Evolutionary conservation across 1,139 yeast species (phyloP).

Genomic region (Suhomyces coccinellae): DNA sequence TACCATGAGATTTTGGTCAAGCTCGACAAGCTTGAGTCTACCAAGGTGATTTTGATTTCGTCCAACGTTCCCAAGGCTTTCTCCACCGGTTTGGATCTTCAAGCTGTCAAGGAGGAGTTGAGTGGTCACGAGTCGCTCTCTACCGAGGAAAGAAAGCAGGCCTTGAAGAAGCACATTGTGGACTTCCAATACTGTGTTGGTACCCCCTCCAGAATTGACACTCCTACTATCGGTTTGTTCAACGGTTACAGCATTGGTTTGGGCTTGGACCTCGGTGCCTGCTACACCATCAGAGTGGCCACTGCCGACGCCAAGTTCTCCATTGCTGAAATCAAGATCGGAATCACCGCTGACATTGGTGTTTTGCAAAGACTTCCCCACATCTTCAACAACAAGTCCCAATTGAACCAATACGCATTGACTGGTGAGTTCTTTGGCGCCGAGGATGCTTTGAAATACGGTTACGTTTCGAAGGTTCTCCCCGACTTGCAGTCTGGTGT

Average conservation of each 20-base stretch:
- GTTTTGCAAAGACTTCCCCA: slow-evolving; percentile 67
- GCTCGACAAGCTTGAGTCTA: slow-evolving; percentile 47
- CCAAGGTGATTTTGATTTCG: slow-evolving; percentile 55
- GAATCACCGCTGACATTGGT: slow-evolving; percentile 81
- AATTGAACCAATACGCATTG: slow-evolving; percentile 60
- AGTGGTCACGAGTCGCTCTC: slow-evolving; percentile 1
- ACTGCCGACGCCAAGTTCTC: slow-evolving; percentile 55
- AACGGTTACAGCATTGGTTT: slow-evolving; percentile 58
- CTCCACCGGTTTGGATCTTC: slow-evolving; percentile 67
- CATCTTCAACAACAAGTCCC: slow-evolving; percentile 56
- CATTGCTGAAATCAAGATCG: slow-evolving; percentile 70
- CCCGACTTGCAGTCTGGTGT: slow-evolving; percentile 53
- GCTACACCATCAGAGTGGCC: slow-evolving; percentile 60
- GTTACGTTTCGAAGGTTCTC: slow-evolving; percentile 52
- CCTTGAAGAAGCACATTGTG: slow-evolving; percentile 42
- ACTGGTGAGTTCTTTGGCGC: slow-evolving; percentile 61
- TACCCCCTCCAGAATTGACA: slow-evolving; percentile 45
- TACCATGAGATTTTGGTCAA: slow-evolving; percentile 50
- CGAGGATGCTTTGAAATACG: slow-evolving; percentile 56
- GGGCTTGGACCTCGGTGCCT: slow-evolving; percentile 65
- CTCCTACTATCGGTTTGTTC: slow-evolving; percentile 51
- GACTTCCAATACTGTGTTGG: slow-evolving; percentile 61
- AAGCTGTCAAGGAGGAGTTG: slow-evolving; percentile 30
- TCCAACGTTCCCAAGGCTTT: slow-evolving; percentile 59
- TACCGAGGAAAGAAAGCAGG: slow-evolving; percentile 21